Conservation (phyloP, 192 early-diverging fungal genomes). For the Gaertneriomyces semiglobifer region DNA sequence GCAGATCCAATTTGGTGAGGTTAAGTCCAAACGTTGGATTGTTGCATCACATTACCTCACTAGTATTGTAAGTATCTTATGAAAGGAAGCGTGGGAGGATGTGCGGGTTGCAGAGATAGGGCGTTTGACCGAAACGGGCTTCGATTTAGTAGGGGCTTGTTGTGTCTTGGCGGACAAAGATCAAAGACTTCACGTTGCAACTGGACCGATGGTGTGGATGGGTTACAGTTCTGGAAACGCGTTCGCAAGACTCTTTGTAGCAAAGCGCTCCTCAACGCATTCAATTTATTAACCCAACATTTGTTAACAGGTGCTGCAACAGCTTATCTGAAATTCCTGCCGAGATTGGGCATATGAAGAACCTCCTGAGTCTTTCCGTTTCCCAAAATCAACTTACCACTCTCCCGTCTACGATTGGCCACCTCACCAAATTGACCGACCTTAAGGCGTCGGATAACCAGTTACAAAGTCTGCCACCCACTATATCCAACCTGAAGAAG, state of each 20-base stretch:
- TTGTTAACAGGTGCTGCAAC: constrained; percentile 66
- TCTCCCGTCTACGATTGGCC: constrained; percentile 67
- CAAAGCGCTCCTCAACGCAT: background rate
- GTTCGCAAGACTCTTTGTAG: too few relatives aligned
- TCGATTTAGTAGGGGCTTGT: too few relatives aligned
- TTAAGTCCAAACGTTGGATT: constrained; percentile 71
- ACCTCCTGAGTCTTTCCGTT: constrained; percentile 62
- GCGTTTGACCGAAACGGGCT: too few relatives aligned
- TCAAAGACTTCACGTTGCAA: too few relatives aligned
- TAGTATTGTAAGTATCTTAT: constrained; percentile 64
- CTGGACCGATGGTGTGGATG: too few relatives aligned
- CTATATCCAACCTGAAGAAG: constrained; percentile 61
- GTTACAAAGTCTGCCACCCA: constrained; percentile 59
- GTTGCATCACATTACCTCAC: constrained; percentile 53
- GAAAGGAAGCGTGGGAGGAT: background rate
- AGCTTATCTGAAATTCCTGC: constrained; percentile 63
- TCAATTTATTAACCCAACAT: background rate
- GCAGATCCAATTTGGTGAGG: constrained; percentile 51
- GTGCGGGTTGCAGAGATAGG: too few relatives aligned
- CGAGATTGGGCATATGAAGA: constrained; percentile 70
- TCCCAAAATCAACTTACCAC: constrained; percentile 59
- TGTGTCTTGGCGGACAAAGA: too few relatives aligned
- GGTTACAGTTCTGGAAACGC: too few relatives aligned
- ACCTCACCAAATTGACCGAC: constrained; percentile 62
- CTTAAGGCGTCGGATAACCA: constrained; percentile 64